Percentiles rank a stretch among this genome's conserved stretches.
Conservation (phyloP, 768 basidiomycete species). For the Tylopilus sp. region DNA sequence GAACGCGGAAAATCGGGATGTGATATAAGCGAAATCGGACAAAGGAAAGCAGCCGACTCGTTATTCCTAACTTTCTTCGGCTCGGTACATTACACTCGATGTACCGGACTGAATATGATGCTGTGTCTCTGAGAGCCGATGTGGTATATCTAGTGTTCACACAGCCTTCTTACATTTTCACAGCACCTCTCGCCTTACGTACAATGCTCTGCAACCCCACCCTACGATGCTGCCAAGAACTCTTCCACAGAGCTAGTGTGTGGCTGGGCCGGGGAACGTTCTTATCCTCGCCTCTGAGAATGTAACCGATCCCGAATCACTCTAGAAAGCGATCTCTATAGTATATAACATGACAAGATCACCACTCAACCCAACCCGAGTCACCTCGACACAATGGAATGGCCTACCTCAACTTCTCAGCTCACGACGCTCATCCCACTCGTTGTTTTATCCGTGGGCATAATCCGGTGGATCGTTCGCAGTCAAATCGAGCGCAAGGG, state of each 20-base stretch:
- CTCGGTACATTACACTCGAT: background rate
- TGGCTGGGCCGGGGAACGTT: background rate
- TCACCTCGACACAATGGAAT: slow-evolving; percentile 7
- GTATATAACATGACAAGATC: slow-evolving; percentile 4
- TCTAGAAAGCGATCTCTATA: background rate
- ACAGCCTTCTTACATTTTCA: background rate
- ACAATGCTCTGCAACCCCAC: background rate
- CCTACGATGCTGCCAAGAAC: too few species aligned
- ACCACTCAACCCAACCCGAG: background rate
- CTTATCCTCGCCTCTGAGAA: background rate
- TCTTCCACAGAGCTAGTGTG: background rate
- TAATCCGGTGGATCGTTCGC: slow-evolving; percentile 2
- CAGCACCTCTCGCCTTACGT: background rate
- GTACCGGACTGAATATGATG: too few species aligned
- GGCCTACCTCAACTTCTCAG: slow-evolving; percentile 1
- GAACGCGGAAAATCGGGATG: too few species aligned
- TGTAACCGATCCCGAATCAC: background rate
- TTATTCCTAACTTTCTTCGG: too few species aligned
- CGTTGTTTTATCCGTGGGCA: background rate
- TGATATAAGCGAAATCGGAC: too few species aligned
- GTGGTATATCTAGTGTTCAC: too few species aligned
- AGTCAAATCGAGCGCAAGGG: slow-evolving; percentile 11
- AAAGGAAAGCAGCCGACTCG: too few species aligned
- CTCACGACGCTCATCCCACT: slow-evolving; percentile 7
- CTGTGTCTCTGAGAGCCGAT: too few species aligned